Evolutionary conservation across 1,139 yeast species (phyloP).

Genomic region (Kurtzmaniella quercitrusa): DNA sequence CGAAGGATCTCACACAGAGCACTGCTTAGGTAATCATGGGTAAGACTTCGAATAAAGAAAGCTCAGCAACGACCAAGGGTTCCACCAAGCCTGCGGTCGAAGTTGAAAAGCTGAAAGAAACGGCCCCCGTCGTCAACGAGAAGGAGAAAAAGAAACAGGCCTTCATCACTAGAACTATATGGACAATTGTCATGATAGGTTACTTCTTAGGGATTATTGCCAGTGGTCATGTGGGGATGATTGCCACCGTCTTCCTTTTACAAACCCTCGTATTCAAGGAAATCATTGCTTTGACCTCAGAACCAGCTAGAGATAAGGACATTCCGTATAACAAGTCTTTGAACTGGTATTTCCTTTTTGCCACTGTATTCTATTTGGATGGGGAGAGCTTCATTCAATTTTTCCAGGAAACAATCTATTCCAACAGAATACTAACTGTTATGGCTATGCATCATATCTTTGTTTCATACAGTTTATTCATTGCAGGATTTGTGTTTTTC

Average conservation of each 20-base stretch:
- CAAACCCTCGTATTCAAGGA: conserved; percentile 88
- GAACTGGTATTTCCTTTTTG: conserved; percentile 82
- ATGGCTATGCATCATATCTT: conserved; percentile 73
- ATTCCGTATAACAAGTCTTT: conserved; percentile 80
- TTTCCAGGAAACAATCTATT: conserved; percentile 39
- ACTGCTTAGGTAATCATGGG: not conserved
- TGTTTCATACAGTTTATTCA: conserved; percentile 76
- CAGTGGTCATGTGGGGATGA: conserved; percentile 86
- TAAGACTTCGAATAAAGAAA: not conserved
- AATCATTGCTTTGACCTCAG: conserved; percentile 80
- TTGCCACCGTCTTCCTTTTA: conserved; percentile 62
- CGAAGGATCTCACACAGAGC: not conserved
- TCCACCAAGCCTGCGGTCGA: not conserved
- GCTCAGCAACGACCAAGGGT: not conserved
- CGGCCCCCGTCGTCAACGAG: conserved; percentile 23
- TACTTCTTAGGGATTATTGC: conserved; percentile 68
- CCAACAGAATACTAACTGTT: conserved; percentile 37
- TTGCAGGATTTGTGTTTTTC: conserved; percentile 85
- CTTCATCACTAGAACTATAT: conserved; percentile 82
- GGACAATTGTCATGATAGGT: conserved; percentile 90
- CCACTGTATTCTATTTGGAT: conserved; percentile 84
- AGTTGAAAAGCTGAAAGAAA: not conserved
- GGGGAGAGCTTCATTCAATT: conserved; percentile 78
- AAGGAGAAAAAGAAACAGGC: conserved; percentile 72
- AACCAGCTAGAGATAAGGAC: conserved; percentile 78